Conservation (phyloP, 2,329 filamentous ascomycete genomes). For the Pseudocercospora crystallina region DNA sequence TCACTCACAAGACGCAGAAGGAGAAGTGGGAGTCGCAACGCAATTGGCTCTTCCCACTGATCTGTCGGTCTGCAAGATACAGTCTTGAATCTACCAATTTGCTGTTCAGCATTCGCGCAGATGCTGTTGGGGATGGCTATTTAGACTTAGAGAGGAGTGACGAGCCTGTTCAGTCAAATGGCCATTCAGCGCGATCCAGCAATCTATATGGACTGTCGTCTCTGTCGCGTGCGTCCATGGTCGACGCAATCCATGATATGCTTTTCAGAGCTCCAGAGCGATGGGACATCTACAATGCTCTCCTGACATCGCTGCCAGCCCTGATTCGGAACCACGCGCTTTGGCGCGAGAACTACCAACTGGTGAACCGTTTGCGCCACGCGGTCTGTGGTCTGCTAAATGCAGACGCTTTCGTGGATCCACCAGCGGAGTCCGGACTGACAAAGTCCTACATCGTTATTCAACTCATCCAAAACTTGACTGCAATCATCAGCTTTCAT, state of each 20-base stretch:
- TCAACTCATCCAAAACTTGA: conserved; percentile 82
- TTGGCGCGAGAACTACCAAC: conserved; percentile 70
- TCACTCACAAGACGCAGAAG: conserved; percentile 26
- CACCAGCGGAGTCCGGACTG: conserved; percentile 73
- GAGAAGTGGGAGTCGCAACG: conserved; percentile 26
- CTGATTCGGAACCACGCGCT: conserved; percentile 88
- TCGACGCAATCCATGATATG: conserved; percentile 20
- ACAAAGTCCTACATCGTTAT: conserved; percentile 86
- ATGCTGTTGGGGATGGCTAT: conserved; percentile 24
- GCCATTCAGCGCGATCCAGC: conserved; percentile 5
- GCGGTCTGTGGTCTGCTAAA: conserved; percentile 81
- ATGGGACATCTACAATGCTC: conserved; percentile 68
- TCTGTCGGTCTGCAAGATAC: conserved; percentile 20
- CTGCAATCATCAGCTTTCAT: conserved; percentile 88
- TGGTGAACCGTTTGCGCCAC: conserved; percentile 73
- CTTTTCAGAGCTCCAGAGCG: conserved; percentile 13
- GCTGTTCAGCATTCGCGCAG: conserved; percentile 22
- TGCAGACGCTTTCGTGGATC: conserved; percentile 74
- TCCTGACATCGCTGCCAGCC: conserved; percentile 79
- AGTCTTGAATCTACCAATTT: conserved; percentile 23
- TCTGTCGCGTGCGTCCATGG: conserved; percentile 18
- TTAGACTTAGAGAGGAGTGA: conserved; percentile 8
- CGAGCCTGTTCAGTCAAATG: conserved; percentile 1
- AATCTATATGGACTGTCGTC: conserved; percentile 19
- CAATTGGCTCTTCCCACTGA: conserved; percentile 26